Base-by-base conservation (phyloP, 73 alveolate genomes). In the Stentor coeruleus region DNA sequence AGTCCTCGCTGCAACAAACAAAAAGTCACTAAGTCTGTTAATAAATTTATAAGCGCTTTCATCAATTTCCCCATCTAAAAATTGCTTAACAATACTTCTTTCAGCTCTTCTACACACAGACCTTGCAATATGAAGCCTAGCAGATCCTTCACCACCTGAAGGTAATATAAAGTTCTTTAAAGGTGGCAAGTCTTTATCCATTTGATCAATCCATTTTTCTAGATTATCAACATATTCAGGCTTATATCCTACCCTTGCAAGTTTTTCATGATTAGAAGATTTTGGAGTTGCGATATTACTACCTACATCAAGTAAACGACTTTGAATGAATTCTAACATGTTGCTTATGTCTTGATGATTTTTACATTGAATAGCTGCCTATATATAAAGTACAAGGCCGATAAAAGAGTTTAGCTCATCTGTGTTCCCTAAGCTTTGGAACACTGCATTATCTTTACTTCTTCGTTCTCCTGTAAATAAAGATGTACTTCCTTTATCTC, bases 401-500 rank as follows among this genome's bases (percentile, higher is more conserved):
- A 91, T 59, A 38, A 83, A 90, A 2, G 96, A 84, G 84, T 91
- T 91, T 59, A 91, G 88, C 40, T 91, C 94, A 59, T 91, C 96
- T 0, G 89, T 59, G 6, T 87, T 31, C 26, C 96, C 96, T 20
- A 91, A 41, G 58, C 87, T 41, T 4, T 91, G 86, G 81, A 91
- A 91, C 49, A 89, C 76, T 0, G 37, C 59, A 76, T 84, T 87
- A 73, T 79, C 82, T 75, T 91, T 91, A 59, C 31, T 57, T 40
- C 76, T 59, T 41, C 94, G 37, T 33, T 88, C 94, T 60, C 96
- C 96, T 35, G 93, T 88, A 82, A 58, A 91, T 20, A 91, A 77
- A 41, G 93, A 74, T 3, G 94, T 59, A n/a, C 75, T 74, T n/a
- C 96, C 96, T 81, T 91, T 91, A 82, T 91, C 96, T 3, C 96